A percentile compares a stretch with the other conserved stretches of the same genome.
These are phyloP conservation scores for Sarocladium brachiariae DNA, from an alignment of 2,329 filamentous ascomycete species.

Conservation along the genomic window DNA sequence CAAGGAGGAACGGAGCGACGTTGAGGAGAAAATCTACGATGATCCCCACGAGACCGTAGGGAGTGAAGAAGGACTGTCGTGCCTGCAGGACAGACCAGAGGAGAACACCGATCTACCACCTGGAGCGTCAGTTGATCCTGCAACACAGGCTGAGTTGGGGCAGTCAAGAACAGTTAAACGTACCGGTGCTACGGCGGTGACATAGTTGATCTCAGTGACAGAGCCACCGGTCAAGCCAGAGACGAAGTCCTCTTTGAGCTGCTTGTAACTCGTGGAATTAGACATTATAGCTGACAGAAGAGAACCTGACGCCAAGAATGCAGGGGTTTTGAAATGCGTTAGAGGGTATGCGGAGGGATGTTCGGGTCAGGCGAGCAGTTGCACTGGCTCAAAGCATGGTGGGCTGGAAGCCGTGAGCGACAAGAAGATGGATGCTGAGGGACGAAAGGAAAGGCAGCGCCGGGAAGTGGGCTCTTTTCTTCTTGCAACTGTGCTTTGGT, in stretches of 20 bases:
- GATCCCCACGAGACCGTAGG: slow-evolving; percentile 61
- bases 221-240: slow-evolving; percentile 81
- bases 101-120: slow-evolving; percentile 66
- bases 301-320: background rate
- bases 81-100: slow-evolving; percentile 87
- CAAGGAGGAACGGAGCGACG: slow-evolving; percentile 72
- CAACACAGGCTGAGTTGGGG: slow-evolving; percentile 16
- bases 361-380: background rate
- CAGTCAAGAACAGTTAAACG: slow-evolving; percentile 13
- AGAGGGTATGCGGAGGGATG: background rate
- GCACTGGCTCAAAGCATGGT: background rate
- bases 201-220: slow-evolving; percentile 77
- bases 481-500: no score
- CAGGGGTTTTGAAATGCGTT: background rate
- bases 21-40: slow-evolving; percentile 83
- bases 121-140: slow-evolving; percentile 4
- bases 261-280: slow-evolving; percentile 63
- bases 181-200: slow-evolving; percentile 82
- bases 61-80: slow-evolving; percentile 74
- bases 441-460: background rate
- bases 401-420: background rate
- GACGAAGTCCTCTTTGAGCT: slow-evolving; percentile 90
- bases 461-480: slow-evolving; percentile 5
- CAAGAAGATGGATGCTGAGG: background rate
- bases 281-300: slow-evolving; percentile 25